Evolutionary conservation across 83 land plant species (phyloP).

Genomic region (Thuja plicata): DNA sequence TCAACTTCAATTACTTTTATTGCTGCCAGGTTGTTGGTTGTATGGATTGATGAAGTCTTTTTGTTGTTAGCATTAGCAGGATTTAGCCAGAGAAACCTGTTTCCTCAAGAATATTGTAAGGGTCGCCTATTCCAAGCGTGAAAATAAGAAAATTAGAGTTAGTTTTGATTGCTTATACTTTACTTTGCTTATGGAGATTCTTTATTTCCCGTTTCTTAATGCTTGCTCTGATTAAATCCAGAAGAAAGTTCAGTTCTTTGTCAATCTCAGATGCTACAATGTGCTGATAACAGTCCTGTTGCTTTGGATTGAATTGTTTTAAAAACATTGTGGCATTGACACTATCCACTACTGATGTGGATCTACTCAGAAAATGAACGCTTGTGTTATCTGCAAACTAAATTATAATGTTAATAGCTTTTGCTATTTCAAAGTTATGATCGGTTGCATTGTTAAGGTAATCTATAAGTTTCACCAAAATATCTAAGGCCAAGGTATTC

Average conservation of each 20-base stretch:
- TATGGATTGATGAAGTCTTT: no score
- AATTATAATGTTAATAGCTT: conserved; percentile 8
- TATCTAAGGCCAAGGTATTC: conserved; percentile 22
- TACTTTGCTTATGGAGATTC: not conserved
- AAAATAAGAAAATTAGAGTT: not conserved
- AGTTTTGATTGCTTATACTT: not conserved
- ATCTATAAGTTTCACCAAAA: conserved; percentile 23
- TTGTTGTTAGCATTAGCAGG: no score
- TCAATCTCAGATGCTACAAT: conserved; percentile 22
- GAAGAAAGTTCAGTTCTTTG: conserved; percentile 16
- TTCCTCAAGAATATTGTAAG: conserved; percentile 21
- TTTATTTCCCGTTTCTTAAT: conserved; percentile 18
- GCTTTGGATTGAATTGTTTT: conserved; percentile 9
- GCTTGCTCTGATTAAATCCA: conserved; percentile 29
- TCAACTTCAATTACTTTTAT: not conserved
- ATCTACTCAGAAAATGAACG: conserved; percentile 28
- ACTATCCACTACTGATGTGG: conserved; percentile 28
- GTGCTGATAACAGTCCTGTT: conserved; percentile 20
- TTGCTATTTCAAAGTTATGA: conserved; percentile 24
- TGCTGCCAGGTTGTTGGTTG: not conserved
- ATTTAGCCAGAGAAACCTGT: conserved; percentile 30
- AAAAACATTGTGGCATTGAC: conserved; percentile 17
- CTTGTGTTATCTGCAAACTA: conserved; percentile 29
- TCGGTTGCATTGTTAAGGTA: conserved; percentile 19
- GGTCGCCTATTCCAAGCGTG: conserved; percentile 12